phyloP scores from a whole-genome alignment of 225 moss, liverwort and hornwort genomes.

The Rhytidiadelphus loreus region DNA sequence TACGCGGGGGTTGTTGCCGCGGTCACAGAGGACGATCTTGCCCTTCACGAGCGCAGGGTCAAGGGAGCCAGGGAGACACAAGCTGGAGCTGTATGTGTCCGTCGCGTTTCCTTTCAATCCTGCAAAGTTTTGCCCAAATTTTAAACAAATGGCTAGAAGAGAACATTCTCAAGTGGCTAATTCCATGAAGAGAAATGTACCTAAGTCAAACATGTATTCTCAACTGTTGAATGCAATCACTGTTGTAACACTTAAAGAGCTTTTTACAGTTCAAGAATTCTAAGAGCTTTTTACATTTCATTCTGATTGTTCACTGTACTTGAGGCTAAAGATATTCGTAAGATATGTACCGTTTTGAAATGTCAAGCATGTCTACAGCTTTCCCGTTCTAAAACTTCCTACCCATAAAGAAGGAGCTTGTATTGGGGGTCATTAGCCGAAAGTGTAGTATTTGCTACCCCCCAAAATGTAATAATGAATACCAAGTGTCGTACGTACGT shows the following conservation, averaged over 20 bases:
- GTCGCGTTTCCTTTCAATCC: constrained; percentile 15
- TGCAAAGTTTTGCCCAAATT: background rate
- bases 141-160: background rate
- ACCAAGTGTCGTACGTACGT: background rate
- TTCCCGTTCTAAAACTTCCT: background rate
- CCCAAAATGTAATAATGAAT: background rate
- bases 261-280: background rate
- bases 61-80: constrained; percentile 61
- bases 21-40: constrained; percentile 78
- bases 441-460: background rate
- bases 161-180: background rate
- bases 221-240: background rate
- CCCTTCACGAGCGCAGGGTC: constrained; percentile 65
- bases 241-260: background rate
- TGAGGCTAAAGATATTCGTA: background rate
- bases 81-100: constrained; percentile 34
- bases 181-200: background rate
- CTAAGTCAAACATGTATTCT: background rate
- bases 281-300: background rate
- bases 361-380: background rate
- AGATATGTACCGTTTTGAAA: background rate
- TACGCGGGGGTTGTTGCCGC: constrained; percentile 72
- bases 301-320: background rate
- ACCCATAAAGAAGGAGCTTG: background rate
- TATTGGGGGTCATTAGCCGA: no score